A percentile compares a stretch with the other conserved stretches of the same genome.
These are phyloP conservation scores for Myriangium duriaei DNA, from an alignment of 2,329 filamentous ascomycete species.

Conservation along the genomic window DNA sequence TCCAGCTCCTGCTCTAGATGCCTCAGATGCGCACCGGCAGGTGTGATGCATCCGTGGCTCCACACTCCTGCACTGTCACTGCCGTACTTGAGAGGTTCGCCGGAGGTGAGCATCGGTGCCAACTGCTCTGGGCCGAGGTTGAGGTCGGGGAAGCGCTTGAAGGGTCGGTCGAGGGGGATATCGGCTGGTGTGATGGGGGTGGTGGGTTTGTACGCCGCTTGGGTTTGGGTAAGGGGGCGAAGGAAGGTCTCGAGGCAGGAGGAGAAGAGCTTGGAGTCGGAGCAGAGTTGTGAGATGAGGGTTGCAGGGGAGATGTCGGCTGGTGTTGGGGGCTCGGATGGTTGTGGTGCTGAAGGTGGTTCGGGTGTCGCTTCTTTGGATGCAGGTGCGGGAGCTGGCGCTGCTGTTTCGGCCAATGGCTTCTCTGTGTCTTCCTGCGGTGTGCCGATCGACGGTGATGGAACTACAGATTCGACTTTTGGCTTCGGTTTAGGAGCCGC, in stretches of 20 bases:
- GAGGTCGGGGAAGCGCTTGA: constrained; percentile 20
- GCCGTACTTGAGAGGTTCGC: constrained; percentile 34
- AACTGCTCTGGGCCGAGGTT: constrained; percentile 28
- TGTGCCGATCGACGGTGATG: constrained; percentile 10
- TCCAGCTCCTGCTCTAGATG: constrained; percentile 59
- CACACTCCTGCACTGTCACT: constrained; percentile 32
- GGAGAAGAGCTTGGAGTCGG: constrained; percentile 15
- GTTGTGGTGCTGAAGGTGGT: constrained; percentile 23
- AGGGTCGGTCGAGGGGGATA: constrained; percentile 6
- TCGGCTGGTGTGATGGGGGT: constrained; percentile 13
- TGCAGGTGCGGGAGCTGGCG: not conserved
- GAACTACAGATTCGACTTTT: constrained; percentile 16
- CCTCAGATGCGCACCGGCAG: constrained; percentile 64
- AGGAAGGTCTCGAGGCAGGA: constrained; percentile 23
- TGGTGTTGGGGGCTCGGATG: constrained; percentile 18
- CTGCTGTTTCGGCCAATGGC: not conserved
- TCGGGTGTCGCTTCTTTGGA: constrained; percentile 20
- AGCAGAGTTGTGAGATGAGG: constrained; percentile 20
- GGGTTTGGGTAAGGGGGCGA: constrained; percentile 16
- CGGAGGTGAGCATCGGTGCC: constrained; percentile 41
- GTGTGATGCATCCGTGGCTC: constrained; percentile 56
- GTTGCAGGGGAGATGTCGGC: constrained; percentile 20
- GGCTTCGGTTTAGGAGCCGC: constrained; percentile 12
- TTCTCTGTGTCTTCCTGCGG: constrained; percentile 9
- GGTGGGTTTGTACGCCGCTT: constrained; percentile 19